Conservation (phyloP, 73 alveolate species). For the Paramecium sonneborni region DNA sequence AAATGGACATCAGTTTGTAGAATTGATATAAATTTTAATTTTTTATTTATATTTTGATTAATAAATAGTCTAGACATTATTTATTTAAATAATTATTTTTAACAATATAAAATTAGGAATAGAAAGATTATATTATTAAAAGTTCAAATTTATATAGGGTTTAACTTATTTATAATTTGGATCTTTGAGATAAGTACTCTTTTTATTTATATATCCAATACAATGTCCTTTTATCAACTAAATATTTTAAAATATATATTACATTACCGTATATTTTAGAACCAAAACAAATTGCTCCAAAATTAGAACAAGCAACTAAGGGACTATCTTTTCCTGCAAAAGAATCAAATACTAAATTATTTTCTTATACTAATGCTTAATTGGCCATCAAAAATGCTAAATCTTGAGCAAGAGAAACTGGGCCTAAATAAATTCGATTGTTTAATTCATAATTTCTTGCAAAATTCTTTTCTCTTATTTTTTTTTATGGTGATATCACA, state of each 20-base stretch:
- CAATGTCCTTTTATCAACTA: slow-evolving; percentile 97
- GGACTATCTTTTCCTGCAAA: slow-evolving; percentile 98
- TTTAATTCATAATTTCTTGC: slow-evolving; percentile 83
- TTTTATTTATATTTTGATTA: too few species aligned
- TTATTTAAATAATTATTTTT: too few species aligned
- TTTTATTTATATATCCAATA: slow-evolving; percentile 83
- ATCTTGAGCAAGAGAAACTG: slow-evolving; percentile 94
- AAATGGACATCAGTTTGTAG: too few species aligned
- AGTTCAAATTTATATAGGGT: slow-evolving; percentile 56
- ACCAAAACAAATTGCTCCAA: slow-evolving; percentile 92
- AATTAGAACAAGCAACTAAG: slow-evolving; percentile 87
- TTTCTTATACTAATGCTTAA: slow-evolving; percentile 87
- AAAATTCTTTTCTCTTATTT: slow-evolving; percentile 75
- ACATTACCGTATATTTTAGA: slow-evolving; percentile 85
- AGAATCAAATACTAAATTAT: slow-evolving; percentile 93
- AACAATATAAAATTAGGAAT: slow-evolving; percentile 32
- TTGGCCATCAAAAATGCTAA: slow-evolving; percentile 96
- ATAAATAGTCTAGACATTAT: too few species aligned
- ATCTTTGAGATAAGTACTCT: slow-evolving; percentile 76
- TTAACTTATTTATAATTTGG: slow-evolving; percentile 58
- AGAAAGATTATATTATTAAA: slow-evolving; percentile 37
- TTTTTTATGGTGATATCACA: slow-evolving; percentile 75
- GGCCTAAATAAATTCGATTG: slow-evolving; percentile 94
- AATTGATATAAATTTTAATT: too few species aligned
- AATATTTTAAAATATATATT: background rate